Conservation (phyloP, 1,139 yeast genomes). For the Lodderomyces oxycetoniae region DNA sequence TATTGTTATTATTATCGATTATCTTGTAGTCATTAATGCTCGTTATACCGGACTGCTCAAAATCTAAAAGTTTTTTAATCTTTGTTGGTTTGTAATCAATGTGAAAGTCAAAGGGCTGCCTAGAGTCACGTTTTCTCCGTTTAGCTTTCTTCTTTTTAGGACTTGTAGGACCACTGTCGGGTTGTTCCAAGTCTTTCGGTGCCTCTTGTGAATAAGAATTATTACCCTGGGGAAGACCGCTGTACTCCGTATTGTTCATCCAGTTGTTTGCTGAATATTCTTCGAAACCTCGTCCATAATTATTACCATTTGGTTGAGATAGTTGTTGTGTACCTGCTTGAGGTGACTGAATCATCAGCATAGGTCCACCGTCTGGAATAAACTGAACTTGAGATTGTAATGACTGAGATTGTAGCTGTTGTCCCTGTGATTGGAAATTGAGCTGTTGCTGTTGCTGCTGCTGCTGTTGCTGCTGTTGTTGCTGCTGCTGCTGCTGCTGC, state of each 20-base stretch:
- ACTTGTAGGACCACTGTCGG: background rate
- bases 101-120: slow-evolving; percentile 12
- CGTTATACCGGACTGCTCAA: slow-evolving; percentile 20
- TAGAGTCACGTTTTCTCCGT: slow-evolving; percentile 12
- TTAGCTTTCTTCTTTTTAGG: slow-evolving; percentile 16
- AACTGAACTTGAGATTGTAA: slow-evolving; percentile 1
- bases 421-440: slow-evolving; percentile 2
- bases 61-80: slow-evolving; percentile 28
- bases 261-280: slow-evolving; percentile 1
- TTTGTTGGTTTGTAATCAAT: slow-evolving; percentile 29
- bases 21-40: slow-evolving; percentile 23
- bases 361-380: background rate
- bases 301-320: background rate
- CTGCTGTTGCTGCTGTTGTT: slow-evolving; percentile 4
- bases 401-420: slow-evolving; percentile 1
- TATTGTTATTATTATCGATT: slow-evolving; percentile 28
- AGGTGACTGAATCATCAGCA: slow-evolving; percentile 1
- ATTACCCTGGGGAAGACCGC: slow-evolving; percentile 1
- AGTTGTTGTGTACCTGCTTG: background rate
- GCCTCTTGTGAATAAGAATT: background rate
- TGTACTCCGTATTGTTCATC: background rate
- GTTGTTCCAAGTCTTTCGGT: background rate
- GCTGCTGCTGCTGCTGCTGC: slow-evolving; percentile 3
- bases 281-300: background rate
- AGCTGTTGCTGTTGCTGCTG: slow-evolving; percentile 3